Base-by-base conservation (phyloP, 2,329 filamentous ascomycete genomes). In the Fusarium nanum region DNA sequence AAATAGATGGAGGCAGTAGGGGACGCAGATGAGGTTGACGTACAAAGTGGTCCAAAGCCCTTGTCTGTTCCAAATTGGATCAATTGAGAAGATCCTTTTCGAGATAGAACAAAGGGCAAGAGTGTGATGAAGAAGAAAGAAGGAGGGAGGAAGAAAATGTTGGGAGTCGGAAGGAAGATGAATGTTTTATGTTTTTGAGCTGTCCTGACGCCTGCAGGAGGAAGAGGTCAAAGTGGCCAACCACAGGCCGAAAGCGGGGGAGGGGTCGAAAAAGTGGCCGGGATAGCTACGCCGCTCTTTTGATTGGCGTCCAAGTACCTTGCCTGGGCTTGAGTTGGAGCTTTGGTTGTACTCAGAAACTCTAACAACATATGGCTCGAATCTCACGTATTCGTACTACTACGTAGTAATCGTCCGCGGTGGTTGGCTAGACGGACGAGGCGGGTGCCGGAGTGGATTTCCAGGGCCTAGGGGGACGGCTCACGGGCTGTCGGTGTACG, bases 161-260 rank as follows among this genome's bases (percentile, higher is more conserved):
- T 67, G 56, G 68, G 64, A 70, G 59, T 61, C 49, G 67, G 70
- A 68, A 71, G 70, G 62, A 57, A 64, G 56, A 67, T 68, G 60
- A 63, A 52, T 52, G 67, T 53, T 68, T 64, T 64, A 52, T 52
- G 67, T 53, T 68, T 64, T 64, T 50, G 66, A 59, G 64, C 60
- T 64, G 54, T 53, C 32, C 49, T 53, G 49, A 53, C 44, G 20
- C 30, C 54, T 56, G 54, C 54, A 49, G 45, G 62, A 69, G 32
- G 62, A 67, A 74, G 75, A 76, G 75, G 68, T 70, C 68, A 59
- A 75, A 71, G 68, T 45, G 63, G 64, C 58, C 61, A 65, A 59
- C 52, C 62, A 65, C 68, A 75, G 67, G 65, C 76, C 76, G 76
- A 78, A 77, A 78, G 77, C 77, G 77, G 77, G 77, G 77, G 76